Evolutionary conservation across 2,329 filamentous ascomycete species (phyloP).

Genomic region (Sphaerulina musiva): DNA sequence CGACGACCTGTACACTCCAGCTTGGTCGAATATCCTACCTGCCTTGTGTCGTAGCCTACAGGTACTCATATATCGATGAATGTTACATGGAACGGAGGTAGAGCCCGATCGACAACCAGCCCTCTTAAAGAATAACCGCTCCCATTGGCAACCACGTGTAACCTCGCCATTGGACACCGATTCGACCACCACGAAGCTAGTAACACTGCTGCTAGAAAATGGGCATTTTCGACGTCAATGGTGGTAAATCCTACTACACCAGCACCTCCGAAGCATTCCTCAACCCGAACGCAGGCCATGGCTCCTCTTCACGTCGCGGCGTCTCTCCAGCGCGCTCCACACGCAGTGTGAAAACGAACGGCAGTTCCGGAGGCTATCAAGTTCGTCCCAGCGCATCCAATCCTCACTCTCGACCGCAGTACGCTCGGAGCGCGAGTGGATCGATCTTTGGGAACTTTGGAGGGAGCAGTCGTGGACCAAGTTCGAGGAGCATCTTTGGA

Average conservation of each 20-base stretch:
- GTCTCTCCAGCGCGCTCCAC: conserved; percentile 21
- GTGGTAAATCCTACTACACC: conserved; percentile 26
- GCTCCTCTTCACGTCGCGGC: conserved; percentile 15
- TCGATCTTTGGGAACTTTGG: conserved; percentile 22
- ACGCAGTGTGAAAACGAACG: conserved; percentile 15
- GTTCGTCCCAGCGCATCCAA: conserved; percentile 20
- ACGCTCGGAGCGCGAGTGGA: conserved; percentile 15
- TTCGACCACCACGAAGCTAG: not conserved
- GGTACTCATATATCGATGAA: no score
- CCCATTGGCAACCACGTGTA: conserved; percentile 3
- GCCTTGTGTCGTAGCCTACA: no score
- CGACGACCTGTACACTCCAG: no score
- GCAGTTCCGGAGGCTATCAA: conserved; percentile 23
- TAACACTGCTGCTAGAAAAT: conserved; percentile 17
- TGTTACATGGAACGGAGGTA: not conserved
- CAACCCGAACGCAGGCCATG: conserved; percentile 5
- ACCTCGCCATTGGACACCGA: conserved; percentile 10
- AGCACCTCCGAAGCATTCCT: conserved; percentile 22
- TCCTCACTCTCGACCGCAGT: conserved; percentile 9
- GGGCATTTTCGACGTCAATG: conserved; percentile 29
- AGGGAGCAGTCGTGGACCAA: conserved; percentile 1
- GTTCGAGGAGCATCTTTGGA: conserved; percentile 28
- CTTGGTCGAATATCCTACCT: no score
- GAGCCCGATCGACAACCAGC: not conserved
- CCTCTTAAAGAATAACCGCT: not conserved